Percentiles rank a stretch among this genome's conserved stretches.
These are phyloP conservation scores for Paspalum vaginatum DNA, from an alignment of 176 grass and related monocot genomes.

Conservation along the genomic window DNA sequence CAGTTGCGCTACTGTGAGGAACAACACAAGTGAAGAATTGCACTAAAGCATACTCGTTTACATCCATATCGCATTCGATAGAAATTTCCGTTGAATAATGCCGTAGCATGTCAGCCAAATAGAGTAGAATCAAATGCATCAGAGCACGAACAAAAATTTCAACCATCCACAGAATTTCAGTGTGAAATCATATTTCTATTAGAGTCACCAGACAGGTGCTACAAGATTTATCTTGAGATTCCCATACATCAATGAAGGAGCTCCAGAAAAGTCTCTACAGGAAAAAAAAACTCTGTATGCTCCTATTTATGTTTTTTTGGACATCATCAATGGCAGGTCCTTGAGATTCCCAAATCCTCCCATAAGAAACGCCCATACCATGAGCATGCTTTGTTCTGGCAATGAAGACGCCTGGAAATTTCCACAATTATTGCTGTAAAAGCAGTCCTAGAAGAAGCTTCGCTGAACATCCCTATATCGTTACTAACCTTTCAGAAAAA, in stretches of 20 bases:
- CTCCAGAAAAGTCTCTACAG: slow-evolving; percentile 22
- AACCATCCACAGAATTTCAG: neutral
- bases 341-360: slow-evolving; percentile 15
- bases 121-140: slow-evolving; percentile 6
- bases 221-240: slow-evolving; percentile 23
- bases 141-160: slow-evolving; percentile 18
- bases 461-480: neutral
- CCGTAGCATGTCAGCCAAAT: neutral
- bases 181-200: neutral
- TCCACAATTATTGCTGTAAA: slow-evolving; percentile 11
- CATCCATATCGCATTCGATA: neutral
- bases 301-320: slow-evolving; percentile 27
- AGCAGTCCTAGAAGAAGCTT: slow-evolving; percentile 16
- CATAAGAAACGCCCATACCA: slow-evolving; percentile 9
- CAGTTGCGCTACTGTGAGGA: neutral
- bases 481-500: neutral
- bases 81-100: slow-evolving; percentile 20
- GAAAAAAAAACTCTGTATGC: neutral
- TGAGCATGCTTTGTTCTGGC: slow-evolving; percentile 5
- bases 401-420: slow-evolving; percentile 39
- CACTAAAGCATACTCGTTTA: neutral
- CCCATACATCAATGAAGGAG: neutral
- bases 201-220: neutral
- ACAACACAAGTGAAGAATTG: neutral
- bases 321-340: neutral